Percentiles rank a stretch among this genome's conserved stretches.
These are phyloP conservation scores for Tilletia caries DNA, from an alignment of 1,284 basidiomycete species.

Conservation along the genomic window DNA sequence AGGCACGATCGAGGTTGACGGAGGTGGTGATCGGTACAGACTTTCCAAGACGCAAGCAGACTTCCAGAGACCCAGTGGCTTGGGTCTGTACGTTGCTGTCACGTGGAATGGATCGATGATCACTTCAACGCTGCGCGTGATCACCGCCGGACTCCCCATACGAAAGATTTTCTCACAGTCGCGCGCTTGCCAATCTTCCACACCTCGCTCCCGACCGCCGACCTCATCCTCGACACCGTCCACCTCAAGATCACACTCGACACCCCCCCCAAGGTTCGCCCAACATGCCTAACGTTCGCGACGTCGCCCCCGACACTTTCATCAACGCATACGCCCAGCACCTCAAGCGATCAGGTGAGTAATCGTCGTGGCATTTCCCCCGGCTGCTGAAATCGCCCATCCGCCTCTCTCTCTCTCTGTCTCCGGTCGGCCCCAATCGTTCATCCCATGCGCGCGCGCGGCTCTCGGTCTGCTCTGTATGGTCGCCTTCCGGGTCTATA, in stretches of 20 bases:
- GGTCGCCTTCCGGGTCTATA: too few species aligned
- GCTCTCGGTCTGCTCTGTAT: too few species aligned
- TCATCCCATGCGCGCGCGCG: too few species aligned
- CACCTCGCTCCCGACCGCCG: not conserved
- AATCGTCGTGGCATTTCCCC: not conserved
- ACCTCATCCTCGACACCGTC: not conserved
- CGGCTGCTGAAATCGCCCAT: not conserved
- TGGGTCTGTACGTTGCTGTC: not conserved
- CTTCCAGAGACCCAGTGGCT: too few species aligned
- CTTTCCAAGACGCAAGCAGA: too few species aligned
- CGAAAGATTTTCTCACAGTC: not conserved
- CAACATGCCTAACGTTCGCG: conserved; percentile 47
- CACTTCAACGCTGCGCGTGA: too few species aligned
- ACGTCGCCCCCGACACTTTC: conserved; percentile 72
- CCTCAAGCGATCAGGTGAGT: conserved; percentile 77
- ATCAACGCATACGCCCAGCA: conserved; percentile 87
- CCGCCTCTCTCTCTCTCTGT: not conserved
- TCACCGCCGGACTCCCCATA: too few species aligned
- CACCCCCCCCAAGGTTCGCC: not conserved
- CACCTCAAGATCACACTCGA: not conserved
- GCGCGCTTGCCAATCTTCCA: not conserved
- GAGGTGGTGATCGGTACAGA: too few species aligned
- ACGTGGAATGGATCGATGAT: not conserved
- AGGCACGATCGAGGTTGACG: not conserved
- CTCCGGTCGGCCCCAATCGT: too few species aligned